These are phyloP conservation scores for Apophysomyces sp. DNA, from an alignment of 371 early-diverging fungal species.

Conservation along the genomic window DNA sequence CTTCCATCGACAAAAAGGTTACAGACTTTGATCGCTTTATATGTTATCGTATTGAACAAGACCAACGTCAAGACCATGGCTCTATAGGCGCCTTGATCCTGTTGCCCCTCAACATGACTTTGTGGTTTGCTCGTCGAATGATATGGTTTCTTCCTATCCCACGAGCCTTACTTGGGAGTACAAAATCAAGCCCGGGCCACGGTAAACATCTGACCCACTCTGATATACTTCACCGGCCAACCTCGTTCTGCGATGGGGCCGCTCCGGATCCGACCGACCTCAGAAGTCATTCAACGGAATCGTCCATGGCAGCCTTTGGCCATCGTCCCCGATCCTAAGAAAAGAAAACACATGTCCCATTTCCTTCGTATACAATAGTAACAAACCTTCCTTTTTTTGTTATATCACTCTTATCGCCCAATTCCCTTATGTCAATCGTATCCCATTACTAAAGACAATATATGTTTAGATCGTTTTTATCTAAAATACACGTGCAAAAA, in stretches of 20 bases:
- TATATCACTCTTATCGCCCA: not conserved
- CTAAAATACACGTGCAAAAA: not conserved
- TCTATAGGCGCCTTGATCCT: constrained; percentile 33
- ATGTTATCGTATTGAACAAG: constrained; percentile 57
- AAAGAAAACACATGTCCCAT: not conserved
- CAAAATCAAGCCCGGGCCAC: not conserved
- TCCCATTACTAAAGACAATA: not conserved
- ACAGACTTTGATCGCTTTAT: constrained; percentile 58
- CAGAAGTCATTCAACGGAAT: not conserved
- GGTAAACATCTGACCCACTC: constrained; percentile 8
- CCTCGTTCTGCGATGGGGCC: not conserved
- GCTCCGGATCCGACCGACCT: not conserved
- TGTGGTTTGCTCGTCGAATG: constrained; percentile 39
- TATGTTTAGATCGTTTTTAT: not conserved
- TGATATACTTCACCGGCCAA: not conserved
- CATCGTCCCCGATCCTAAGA: not conserved
- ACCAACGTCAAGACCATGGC: constrained; percentile 31
- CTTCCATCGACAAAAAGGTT: constrained; percentile 53
- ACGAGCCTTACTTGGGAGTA: constrained; percentile 6
- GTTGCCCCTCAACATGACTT: constrained; percentile 40
- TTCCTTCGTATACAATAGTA: not conserved
- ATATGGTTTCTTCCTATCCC: constrained; percentile 31
- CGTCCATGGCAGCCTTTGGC: not conserved
- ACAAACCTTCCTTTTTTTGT: no score
- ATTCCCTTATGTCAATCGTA: not conserved